Conservation (phyloP, 306 rosid genomes). For the cucumber (Cucumis sativus) region Cucumber_9930_V3 NC_026657.2:31056001-31056500, state of each 20-base stretch:
- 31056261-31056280: constrained; percentile 38
- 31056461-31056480: not conserved
- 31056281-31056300: constrained; percentile 82
- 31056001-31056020: not conserved
- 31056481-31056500: constrained; percentile 50
- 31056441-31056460: not conserved
- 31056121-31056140: constrained; percentile 89
- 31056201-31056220: constrained; percentile 3
- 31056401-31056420: constrained; percentile 73
- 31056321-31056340: constrained; percentile 73
- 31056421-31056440: constrained; percentile 46
- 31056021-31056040: not conserved
- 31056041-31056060: not conserved
- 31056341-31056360: constrained; percentile 64
- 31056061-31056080: not conserved
- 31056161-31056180: constrained; percentile 81
- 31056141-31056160: constrained; percentile 61
- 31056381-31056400: constrained; percentile 86
- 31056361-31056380: constrained; percentile 76
- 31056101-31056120: constrained; percentile 16
- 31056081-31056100: not conserved
- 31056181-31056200: constrained; percentile 27
- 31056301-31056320: constrained; percentile 72
- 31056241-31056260: constrained; percentile 97
- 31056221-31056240: constrained; percentile 34